Evolutionary conservation across 1,284 basidiomycete species (phyloP), one percentile per base, ranked within the genome.

Genomic region (Rhodotorula glutinis): DNA sequence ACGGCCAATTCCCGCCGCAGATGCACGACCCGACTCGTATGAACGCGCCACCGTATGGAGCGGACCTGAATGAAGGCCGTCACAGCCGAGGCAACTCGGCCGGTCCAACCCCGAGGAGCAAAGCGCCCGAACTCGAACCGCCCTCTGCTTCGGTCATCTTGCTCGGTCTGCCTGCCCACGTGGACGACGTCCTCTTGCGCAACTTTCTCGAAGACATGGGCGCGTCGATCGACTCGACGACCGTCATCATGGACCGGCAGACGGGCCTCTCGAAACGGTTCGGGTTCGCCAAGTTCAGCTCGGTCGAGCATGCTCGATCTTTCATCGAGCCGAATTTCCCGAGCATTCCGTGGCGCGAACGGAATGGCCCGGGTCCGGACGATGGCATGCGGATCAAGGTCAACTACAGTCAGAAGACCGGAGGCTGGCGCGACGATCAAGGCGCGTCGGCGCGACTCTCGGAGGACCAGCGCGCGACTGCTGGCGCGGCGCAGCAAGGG

Each of bases 191-290:
- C 23, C 47, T 41, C 27, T 56, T 73, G 0, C 72, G 67, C 23
- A 27, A 67, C 51, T 76, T 74, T 53, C 67, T 75, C 53, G 73
- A 75, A 52, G 65, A 70, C 58, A 58, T 71, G 66, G 75, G 49
- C 49, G 78, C 78, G 11, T 60, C 71, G 14, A 70, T 82, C 55
- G 80, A 81, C 49, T 74, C 75, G 72, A 89, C 91, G 76, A 94
- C 91, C 75, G 92, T 97, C 74, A 92, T 94, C 79, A 87, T 89
- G 83, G 93, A 96, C 80, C 88, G 89, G 85, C 84, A 85, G 84
- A 76, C 88, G 88, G 90, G 92, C 84, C 80, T 84, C 70, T 92
- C 91, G 62, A 93, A 93, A 81, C 88, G 90, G 75, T 95, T 94
- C 78, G 93, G 92, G 60, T 97, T 97, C 79, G 92, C 91, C 74